Evolutionary conservation across 108 stramenopile species (phyloP).

Genomic region (Cyclostephanos tholiformis): DNA sequence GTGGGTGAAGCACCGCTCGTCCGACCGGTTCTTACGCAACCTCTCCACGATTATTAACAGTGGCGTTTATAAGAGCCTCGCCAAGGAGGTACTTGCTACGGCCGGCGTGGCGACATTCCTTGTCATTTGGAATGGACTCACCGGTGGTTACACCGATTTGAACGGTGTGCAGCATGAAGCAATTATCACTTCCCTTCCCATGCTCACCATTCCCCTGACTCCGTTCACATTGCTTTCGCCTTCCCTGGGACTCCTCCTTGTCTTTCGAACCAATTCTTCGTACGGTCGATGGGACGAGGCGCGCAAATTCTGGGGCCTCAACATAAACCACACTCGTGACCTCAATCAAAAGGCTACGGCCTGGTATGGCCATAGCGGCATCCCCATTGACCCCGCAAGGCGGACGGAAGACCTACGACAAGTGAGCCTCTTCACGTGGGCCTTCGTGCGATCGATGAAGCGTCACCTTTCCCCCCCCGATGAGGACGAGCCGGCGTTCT

Average conservation of each 20-base stretch:
- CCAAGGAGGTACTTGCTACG: conserved; percentile 52
- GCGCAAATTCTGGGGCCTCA: conserved; percentile 81
- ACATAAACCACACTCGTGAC: conserved; percentile 82
- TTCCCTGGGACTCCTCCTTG: conserved; percentile 72
- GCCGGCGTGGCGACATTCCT: conserved; percentile 60
- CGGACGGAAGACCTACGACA: conserved; percentile 56
- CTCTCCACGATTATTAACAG: conserved; percentile 48
- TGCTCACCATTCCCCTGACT: conserved; percentile 59
- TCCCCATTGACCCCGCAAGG: conserved; percentile 32
- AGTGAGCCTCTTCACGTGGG: conserved; percentile 68
- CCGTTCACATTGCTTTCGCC: conserved; percentile 69
- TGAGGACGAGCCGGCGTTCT: conserved; percentile 69
- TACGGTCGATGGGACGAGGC: conserved; percentile 86
- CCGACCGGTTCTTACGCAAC: conserved; percentile 66
- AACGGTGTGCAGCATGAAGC: conserved; percentile 54
- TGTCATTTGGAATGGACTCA: conserved; percentile 52
- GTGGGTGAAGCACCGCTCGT: conserved; percentile 69
- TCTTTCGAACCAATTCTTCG: conserved; percentile 79
- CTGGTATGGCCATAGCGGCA: conserved; percentile 56
- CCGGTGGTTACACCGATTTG: conserved; percentile 67
- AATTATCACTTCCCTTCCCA: conserved; percentile 30
- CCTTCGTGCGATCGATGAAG: conserved; percentile 76
- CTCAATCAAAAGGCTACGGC: conserved; percentile 71
- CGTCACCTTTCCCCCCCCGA: conserved; percentile 68
- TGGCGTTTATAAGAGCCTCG: conserved; percentile 67